phyloP scores from a whole-genome alignment of 495 filamentous ascomycete species.

The Amniculicola lignicola region DNA sequence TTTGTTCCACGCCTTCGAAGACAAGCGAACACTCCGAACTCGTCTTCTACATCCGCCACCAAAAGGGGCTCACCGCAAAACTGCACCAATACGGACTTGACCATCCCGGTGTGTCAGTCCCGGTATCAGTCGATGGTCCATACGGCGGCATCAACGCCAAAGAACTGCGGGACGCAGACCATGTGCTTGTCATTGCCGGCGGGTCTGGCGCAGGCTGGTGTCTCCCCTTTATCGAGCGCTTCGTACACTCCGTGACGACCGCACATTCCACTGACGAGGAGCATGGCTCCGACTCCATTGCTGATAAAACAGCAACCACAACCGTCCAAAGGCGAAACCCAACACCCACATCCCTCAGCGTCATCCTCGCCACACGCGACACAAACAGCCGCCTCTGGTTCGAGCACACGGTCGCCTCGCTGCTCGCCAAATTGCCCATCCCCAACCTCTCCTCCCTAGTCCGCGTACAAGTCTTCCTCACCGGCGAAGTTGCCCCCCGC shows the following conservation, averaged over 20 bases:
- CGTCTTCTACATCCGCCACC: conserved; percentile 47
- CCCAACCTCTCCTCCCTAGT: background rate
- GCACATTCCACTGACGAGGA: background rate
- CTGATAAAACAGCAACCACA: background rate
- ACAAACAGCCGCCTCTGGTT: conserved; percentile 22
- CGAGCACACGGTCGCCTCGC: conserved; percentile 11
- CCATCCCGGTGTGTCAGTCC: conserved; percentile 34
- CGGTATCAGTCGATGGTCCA: conserved; percentile 50
- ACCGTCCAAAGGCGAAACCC: background rate
- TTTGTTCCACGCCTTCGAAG: conserved; percentile 43
- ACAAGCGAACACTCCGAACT: conserved; percentile 38
- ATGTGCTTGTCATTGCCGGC: conserved; percentile 51
- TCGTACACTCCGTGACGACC: conserved; percentile 14
- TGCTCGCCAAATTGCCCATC: conserved; percentile 1
- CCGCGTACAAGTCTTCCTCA: conserved; percentile 16
- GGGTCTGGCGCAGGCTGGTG: conserved; percentile 55
- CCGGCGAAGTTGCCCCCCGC: conserved; percentile 22
- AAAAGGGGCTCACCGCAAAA: conserved; percentile 46
- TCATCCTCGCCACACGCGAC: conserved; percentile 28
- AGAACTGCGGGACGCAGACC: conserved; percentile 39
- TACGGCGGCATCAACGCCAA: conserved; percentile 48
- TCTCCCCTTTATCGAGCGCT: conserved; percentile 46
- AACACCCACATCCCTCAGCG: conserved; percentile 2
- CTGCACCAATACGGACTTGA: conserved; percentile 40
- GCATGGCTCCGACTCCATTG: background rate